Conservation (phyloP, 2,329 filamentous ascomycete species). For the Colletotrichum destructivum region DNA sequence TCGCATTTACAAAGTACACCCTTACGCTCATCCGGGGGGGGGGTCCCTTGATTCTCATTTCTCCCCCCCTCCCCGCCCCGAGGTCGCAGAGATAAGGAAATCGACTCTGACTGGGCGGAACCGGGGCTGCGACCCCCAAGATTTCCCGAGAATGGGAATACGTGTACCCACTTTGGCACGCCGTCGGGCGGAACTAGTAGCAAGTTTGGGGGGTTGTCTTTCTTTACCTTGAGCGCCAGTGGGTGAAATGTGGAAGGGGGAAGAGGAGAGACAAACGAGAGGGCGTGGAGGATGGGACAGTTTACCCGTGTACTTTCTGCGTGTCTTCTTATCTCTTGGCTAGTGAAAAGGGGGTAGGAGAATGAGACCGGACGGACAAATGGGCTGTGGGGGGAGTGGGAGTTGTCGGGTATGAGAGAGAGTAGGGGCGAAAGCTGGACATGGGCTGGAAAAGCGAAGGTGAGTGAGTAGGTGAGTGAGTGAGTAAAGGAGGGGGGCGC, state of each 20-base stretch:
- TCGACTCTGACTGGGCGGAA: constrained; percentile 24
- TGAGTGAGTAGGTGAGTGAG: background rate
- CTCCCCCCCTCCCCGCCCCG: constrained; percentile 31
- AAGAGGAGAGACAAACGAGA: background rate
- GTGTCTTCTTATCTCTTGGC: constrained; percentile 1
- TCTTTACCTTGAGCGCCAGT: background rate
- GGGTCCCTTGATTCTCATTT: constrained; percentile 3
- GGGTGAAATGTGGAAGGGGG: background rate
- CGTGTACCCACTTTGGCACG: constrained; percentile 28
- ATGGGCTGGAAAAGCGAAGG: background rate
- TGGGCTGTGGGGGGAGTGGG: background rate
- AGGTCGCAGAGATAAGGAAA: constrained; percentile 39
- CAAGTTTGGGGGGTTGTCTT: background rate
- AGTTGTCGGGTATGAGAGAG: background rate
- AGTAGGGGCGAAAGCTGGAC: background rate
- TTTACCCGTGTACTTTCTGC: background rate
- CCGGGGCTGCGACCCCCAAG: constrained; percentile 4
- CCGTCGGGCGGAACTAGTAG: constrained; percentile 25
- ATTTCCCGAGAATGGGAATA: background rate
- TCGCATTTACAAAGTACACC: background rate
- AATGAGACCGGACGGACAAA: background rate
- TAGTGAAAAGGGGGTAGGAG: background rate
- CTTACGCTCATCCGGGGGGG: constrained; percentile 2
- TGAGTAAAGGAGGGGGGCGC: background rate
- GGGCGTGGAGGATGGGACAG: background rate